Evolutionary conservation across 108 stramenopile genomes (phyloP), one percentile per base, ranked within the genome.

Genomic region (Discostella pseudostelligera): DNA sequence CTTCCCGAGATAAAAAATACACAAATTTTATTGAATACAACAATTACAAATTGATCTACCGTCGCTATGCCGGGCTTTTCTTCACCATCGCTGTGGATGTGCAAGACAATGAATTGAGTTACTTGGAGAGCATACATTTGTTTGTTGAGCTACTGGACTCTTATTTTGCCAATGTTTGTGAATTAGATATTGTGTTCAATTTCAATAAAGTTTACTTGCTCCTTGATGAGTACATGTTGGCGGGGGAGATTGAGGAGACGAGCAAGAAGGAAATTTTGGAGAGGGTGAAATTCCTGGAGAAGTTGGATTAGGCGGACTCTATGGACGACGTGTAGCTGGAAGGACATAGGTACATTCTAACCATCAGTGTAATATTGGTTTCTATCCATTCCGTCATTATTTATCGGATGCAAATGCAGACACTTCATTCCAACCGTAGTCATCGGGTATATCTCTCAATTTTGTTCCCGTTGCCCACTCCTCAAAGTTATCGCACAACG

Each of bases 1-100:
- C 97, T 21, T 83, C 90, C 53, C 88, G 99, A 4, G 98, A 98
- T 64, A 89, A 96, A 55, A 97, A 97, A 64, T 98, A 97, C 79
- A 99, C 99, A 16, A 99, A 99, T 67, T 99, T 99, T 76, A 97
- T 99, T 66, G 99, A 99, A 83, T 95, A 92, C 83, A 93, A 96
- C 71, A 95, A 79, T 62, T 98, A 97, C 95, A 99, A 99, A 80
- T 63, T 99, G 8, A 98, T 99, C 53, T 99, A 99, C 76, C 89
- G 99, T 65, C 80, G 98, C 46, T 99, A 99, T 59, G 99, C 99
- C 11, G 98, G 98, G 10, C 79, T 99, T 47, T 99, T 96, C 80
- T 99, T 99, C 59, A 95, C 95, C 24, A 93, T 99, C 64, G 98
- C 96, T 13, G 98, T 98, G 53, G 99, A 99, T 72, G 81, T 96